Evolutionary conservation across 331 rosid species (phyloP).

Genomic region (Phaseolus coccineus): DNA sequence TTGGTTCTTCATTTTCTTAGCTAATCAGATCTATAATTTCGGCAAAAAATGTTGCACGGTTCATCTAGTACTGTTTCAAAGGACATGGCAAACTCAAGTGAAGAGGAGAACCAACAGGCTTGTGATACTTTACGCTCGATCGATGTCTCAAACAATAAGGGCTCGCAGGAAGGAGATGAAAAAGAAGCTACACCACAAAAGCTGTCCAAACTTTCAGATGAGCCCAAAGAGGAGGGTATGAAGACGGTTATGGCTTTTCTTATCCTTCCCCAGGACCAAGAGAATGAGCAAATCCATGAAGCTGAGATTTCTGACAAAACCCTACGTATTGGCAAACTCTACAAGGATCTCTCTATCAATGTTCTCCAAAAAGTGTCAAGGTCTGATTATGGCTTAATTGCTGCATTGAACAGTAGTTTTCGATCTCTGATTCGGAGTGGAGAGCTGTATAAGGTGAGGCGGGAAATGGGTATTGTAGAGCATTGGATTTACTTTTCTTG

Average conservation of each 20-base stretch:
- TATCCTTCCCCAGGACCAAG: slow-evolving; percentile 36
- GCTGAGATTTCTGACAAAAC: slow-evolving; percentile 43
- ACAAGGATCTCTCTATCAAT: slow-evolving; percentile 57
- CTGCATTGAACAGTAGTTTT: slow-evolving; percentile 55
- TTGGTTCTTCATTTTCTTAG: background rate
- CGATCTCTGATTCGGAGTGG: slow-evolving; percentile 58
- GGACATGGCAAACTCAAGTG: slow-evolving; percentile 54
- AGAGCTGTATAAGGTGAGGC: slow-evolving; percentile 61
- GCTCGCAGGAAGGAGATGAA: slow-evolving; percentile 45
- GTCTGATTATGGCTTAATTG: slow-evolving; percentile 63
- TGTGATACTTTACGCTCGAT: slow-evolving; percentile 39
- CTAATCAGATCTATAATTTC: background rate
- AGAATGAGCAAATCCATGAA: slow-evolving; percentile 37
- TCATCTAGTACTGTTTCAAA: slow-evolving; percentile 59
- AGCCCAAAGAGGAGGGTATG: slow-evolving; percentile 32
- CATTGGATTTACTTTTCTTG: slow-evolving; percentile 86
- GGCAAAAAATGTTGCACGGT: slow-evolving; percentile 59
- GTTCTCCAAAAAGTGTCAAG: slow-evolving; percentile 63
- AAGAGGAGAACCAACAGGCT: slow-evolving; percentile 56
- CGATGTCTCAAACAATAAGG: too few species aligned
- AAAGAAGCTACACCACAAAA: slow-evolving; percentile 31
- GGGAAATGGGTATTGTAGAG: slow-evolving; percentile 57
- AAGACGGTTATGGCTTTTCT: background rate
- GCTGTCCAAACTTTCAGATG: slow-evolving; percentile 46
- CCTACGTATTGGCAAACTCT: slow-evolving; percentile 53